Conservation (phyloP, 768 basidiomycete species). For the Pleurotus giganteus region DNA sequence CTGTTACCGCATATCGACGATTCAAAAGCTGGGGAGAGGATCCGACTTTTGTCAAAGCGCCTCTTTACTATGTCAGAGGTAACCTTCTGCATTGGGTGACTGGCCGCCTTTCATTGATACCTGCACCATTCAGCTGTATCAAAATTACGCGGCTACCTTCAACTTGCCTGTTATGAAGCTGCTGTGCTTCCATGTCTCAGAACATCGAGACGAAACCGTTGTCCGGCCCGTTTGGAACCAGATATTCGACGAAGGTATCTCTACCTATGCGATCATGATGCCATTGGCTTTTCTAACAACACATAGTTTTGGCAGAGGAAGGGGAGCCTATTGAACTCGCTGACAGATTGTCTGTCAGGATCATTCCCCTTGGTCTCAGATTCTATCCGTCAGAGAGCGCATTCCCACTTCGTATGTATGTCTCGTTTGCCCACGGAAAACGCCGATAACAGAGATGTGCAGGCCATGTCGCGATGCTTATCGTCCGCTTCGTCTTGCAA, state of each 20-base stretch:
- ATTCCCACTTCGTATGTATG: conserved; percentile 76
- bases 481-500: conserved; percentile 71
- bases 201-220: conserved; percentile 82
- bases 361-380: conserved; percentile 74
- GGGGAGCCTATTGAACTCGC: conserved; percentile 57
- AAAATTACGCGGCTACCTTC: conserved; percentile 84
- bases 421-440: not conserved
- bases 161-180: conserved; percentile 82
- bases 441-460: conserved; percentile 9
- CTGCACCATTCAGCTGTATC: conserved; percentile 63
- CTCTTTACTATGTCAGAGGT: conserved; percentile 88
- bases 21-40: conserved; percentile 60
- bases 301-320: conserved; percentile 43
- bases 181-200: conserved; percentile 89
- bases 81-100: conserved; percentile 17
- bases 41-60: conserved; percentile 53
- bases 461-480: conserved; percentile 76
- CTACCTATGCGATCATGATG: not conserved
- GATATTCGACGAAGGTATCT: conserved; percentile 75
- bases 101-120: conserved; percentile 6
- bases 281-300: conserved; percentile 2
- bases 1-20: conserved; percentile 61
- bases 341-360: conserved; percentile 60
- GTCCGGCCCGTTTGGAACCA: conserved; percentile 87
- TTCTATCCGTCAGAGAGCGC: conserved; percentile 92